phyloP scores from a whole-genome alignment of 202 grass and related monocot species.

The Thinopyrum obtusiflorum region DNA sequence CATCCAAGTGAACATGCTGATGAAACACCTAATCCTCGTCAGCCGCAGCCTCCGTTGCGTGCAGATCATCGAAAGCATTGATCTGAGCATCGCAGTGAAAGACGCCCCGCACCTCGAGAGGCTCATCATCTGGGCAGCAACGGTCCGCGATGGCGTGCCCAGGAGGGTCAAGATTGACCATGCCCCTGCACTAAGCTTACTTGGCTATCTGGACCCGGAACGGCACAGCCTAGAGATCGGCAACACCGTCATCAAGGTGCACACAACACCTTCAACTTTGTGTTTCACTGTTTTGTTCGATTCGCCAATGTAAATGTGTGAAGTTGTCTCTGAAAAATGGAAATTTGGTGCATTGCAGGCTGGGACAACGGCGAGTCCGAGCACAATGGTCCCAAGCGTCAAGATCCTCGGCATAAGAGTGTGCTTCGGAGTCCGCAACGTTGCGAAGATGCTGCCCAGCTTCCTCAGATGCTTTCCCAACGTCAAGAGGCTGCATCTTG shows the following conservation, averaged over 20 bases:
- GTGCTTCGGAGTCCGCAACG: conserved; percentile 17
- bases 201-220: conserved; percentile 34
- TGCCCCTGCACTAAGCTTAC: conserved; percentile 28
- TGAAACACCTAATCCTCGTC: neutral
- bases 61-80: neutral
- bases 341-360: neutral
- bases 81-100: neutral
- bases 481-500: conserved; percentile 31
- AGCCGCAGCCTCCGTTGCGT: conserved; percentile 14
- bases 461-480: conserved; percentile 17
- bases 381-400: conserved; percentile 7
- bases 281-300: neutral
- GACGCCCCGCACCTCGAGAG: neutral
- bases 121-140: neutral
- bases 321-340: neutral
- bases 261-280: neutral
- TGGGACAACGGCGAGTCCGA: conserved; percentile 10
- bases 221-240: neutral
- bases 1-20: neutral
- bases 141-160: neutral
- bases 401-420: conserved; percentile 9
- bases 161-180: conserved; percentile 22
- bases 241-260: conserved; percentile 29
- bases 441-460: neutral
- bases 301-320: neutral